Evolutionary conservation across 2,329 filamentous ascomycete genomes (phyloP).

Genomic region (Camillea tinctor): DNA sequence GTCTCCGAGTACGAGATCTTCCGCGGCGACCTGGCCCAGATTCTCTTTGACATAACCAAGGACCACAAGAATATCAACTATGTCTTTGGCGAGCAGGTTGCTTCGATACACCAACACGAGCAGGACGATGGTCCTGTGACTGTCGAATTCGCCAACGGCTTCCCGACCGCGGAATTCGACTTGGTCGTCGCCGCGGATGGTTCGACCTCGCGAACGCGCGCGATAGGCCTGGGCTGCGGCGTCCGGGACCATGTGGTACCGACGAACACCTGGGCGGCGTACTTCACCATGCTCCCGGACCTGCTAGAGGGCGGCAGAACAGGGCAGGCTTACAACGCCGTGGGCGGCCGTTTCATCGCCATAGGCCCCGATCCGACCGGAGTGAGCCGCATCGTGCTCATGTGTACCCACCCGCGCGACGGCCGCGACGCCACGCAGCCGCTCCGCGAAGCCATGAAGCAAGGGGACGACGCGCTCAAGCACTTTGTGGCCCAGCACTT

Average conservation of each 20-base stretch:
- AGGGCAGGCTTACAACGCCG: conserved; percentile 36
- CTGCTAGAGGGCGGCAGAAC: conserved; percentile 38
- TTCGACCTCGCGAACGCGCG: conserved; percentile 44
- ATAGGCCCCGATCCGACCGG: conserved; percentile 34
- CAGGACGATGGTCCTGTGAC: conserved; percentile 33
- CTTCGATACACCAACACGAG: conserved; percentile 33
- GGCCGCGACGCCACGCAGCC: conserved; percentile 25
- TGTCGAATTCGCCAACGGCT: conserved; percentile 41
- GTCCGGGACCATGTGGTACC: conserved; percentile 38
- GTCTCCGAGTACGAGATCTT: conserved; percentile 49
- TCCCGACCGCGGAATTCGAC: conserved; percentile 39
- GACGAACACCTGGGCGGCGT: conserved; percentile 41
- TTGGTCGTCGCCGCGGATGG: conserved; percentile 51
- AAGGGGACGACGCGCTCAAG: conserved; percentile 36
- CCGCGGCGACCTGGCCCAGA: conserved; percentile 42
- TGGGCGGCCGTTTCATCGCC: conserved; percentile 38
- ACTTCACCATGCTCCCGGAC: conserved; percentile 40
- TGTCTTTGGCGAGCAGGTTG: conserved; percentile 38
- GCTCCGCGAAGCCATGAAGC: conserved; percentile 40
- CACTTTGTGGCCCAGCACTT: conserved; percentile 29
- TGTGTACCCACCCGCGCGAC: conserved; percentile 35
- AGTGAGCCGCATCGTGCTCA: conserved; percentile 32
- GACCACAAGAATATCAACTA: conserved; percentile 36
- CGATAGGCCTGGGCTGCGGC: conserved; percentile 40
- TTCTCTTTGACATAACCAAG: conserved; percentile 41